phyloP scores from a whole-genome alignment of 2,329 filamentous ascomycete genomes.

The Aphanoascus verrucosus region DNA sequence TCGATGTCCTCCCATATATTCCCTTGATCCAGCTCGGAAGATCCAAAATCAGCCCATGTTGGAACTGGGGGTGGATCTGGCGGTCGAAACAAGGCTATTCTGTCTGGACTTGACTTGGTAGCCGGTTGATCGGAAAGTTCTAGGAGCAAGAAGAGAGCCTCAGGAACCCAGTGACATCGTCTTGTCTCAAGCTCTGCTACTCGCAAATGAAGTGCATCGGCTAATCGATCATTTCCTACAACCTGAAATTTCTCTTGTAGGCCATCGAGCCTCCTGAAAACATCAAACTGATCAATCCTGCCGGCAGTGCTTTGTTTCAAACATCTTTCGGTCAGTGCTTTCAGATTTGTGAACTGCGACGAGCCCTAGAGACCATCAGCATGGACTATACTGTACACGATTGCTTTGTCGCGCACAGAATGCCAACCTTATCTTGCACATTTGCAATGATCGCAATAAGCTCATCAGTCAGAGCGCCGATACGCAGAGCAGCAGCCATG shows the following conservation, averaged over 20 bases:
- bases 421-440: constrained; percentile 42
- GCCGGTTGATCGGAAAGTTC: constrained; percentile 72
- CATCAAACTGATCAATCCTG: constrained; percentile 66
- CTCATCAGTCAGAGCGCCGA: constrained; percentile 57
- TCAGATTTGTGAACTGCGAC: constrained; percentile 23
- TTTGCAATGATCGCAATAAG: constrained; percentile 56
- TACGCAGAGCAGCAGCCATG: constrained; percentile 62
- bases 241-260: constrained; percentile 81
- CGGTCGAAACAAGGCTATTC: constrained; percentile 48
- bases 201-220: constrained; percentile 54
- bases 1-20: constrained; percentile 35
- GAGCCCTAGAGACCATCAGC: constrained; percentile 20
- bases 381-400: background rate
- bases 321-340: constrained; percentile 25
- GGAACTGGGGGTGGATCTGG: constrained; percentile 42
- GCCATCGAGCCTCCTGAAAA: constrained; percentile 54
- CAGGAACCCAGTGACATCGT: constrained; percentile 60
- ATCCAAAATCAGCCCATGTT: constrained; percentile 69
- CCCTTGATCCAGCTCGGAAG: constrained; percentile 53
- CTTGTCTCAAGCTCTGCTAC: constrained; percentile 48
- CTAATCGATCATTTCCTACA: constrained; percentile 65
- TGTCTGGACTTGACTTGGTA: constrained; percentile 54
- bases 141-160: constrained; percentile 66
- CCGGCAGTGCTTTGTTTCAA: constrained; percentile 41
- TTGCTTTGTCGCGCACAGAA: constrained; percentile 11